Evolutionary conservation across 2,329 filamentous ascomycete genomes (phyloP).

Genomic region (Sporothrix pseudoabietina): DNA sequence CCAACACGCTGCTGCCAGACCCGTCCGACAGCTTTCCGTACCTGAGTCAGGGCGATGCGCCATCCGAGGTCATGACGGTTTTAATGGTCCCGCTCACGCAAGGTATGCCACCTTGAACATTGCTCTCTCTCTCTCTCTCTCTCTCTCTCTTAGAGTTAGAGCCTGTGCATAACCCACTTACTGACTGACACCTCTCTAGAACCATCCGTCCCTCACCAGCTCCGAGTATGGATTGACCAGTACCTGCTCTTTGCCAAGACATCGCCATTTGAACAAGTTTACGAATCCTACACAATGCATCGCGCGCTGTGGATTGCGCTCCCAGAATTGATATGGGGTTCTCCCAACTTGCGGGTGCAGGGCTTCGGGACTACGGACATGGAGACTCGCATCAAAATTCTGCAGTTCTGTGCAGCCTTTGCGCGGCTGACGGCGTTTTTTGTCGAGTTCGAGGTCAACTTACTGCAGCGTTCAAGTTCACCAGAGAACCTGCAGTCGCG

Average conservation of each 20-base stretch:
- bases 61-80: constrained; percentile 38
- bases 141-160: not conserved
- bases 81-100: constrained; percentile 37
- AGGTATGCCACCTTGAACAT: constrained; percentile 32
- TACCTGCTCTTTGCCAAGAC: constrained; percentile 49
- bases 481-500: constrained; percentile 42
- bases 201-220: constrained; percentile 47
- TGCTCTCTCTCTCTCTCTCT: constrained; percentile 32
- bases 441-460: constrained; percentile 52
- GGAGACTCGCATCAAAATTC: constrained; percentile 42
- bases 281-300: constrained; percentile 50
- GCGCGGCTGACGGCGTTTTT: constrained; percentile 57
- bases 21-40: constrained; percentile 54
- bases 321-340: constrained; percentile 51
- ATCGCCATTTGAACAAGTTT: constrained; percentile 42
- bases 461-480: constrained; percentile 38
- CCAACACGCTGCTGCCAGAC: constrained; percentile 42
- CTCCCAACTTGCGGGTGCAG: constrained; percentile 27
- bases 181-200: constrained; percentile 37
- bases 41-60: constrained; percentile 38
- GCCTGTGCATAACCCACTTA: not conserved
- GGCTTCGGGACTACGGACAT: constrained; percentile 28
- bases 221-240: constrained; percentile 55
- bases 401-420: constrained; percentile 47
- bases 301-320: constrained; percentile 56